These are phyloP conservation scores for Debaryomyces castellii DNA, from an alignment of 805 yeast species.

Conservation along the genomic window DNA sequence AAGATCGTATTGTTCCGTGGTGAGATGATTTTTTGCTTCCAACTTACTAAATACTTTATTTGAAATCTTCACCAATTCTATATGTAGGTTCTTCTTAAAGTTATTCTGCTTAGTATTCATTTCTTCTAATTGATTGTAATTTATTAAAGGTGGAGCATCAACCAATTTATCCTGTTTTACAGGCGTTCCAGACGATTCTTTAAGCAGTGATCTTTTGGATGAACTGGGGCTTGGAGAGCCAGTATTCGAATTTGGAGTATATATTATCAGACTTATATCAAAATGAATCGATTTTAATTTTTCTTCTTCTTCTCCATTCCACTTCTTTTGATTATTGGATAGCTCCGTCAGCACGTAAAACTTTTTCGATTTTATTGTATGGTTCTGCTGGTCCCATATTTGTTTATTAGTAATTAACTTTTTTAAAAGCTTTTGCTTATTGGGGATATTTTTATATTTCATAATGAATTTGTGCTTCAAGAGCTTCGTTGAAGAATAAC, in stretches of 20 bases:
- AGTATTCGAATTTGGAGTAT: neutral
- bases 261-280: constrained; percentile 34
- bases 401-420: constrained; percentile 33
- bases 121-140: constrained; percentile 8
- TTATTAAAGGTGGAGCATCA: constrained; percentile 5
- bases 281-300: constrained; percentile 24
- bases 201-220: constrained; percentile 12
- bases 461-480: constrained; percentile 34
- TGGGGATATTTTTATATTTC: constrained; percentile 10
- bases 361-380: constrained; percentile 26
- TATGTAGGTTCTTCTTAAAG: constrained; percentile 12
- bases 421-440: constrained; percentile 19
- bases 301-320: constrained; percentile 17
- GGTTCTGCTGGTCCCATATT: constrained; percentile 41
- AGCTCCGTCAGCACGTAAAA: constrained; percentile 40
- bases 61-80: constrained; percentile 34
- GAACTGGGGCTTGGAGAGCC: constrained; percentile 12
- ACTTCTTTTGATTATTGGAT: constrained; percentile 29
- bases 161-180: constrained; percentile 7
- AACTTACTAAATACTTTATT: constrained; percentile 42
- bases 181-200: constrained; percentile 23
- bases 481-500: constrained; percentile 31
- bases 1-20: constrained; percentile 34
- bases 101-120: constrained; percentile 17
- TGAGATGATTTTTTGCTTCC: constrained; percentile 28